phyloP scores from a whole-genome alignment of 1,284 basidiomycete species.

The Marasmius sp. region DNA sequence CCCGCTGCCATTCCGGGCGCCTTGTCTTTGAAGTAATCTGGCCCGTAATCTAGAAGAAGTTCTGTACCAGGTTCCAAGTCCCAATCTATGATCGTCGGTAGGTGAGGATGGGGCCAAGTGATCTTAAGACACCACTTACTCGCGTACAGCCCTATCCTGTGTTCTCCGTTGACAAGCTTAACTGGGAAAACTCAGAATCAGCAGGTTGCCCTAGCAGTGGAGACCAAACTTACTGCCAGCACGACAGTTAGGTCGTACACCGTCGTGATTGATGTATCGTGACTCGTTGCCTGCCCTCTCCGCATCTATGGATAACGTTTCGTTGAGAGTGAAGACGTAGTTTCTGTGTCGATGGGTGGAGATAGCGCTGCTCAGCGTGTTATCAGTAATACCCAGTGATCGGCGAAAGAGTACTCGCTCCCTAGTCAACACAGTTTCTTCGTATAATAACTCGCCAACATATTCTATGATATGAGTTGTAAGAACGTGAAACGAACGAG shows the following conservation, averaged over 20 bases:
- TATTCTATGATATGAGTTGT: slow-evolving; percentile 36
- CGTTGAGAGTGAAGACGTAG: slow-evolving; percentile 57
- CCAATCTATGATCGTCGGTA: slow-evolving; percentile 19
- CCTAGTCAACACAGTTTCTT: slow-evolving; percentile 27
- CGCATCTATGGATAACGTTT: slow-evolving; percentile 45
- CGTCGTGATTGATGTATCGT: slow-evolving; percentile 59
- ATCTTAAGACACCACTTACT: slow-evolving; percentile 31
- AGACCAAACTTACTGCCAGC: slow-evolving; percentile 38
- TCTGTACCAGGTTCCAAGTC: slow-evolving; percentile 39
- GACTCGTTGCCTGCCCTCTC: slow-evolving; percentile 53
- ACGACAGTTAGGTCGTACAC: slow-evolving; percentile 37
- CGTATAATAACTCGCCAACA: slow-evolving; percentile 38
- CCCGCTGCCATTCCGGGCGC: not conserved
- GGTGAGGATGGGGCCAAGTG: slow-evolving; percentile 2
- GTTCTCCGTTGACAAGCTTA: slow-evolving; percentile 55
- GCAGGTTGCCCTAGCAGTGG: not conserved
- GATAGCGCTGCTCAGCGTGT: slow-evolving; percentile 25
- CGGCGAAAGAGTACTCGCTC: slow-evolving; percentile 34
- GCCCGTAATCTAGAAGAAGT: slow-evolving; percentile 53
- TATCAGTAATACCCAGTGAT: not conserved
- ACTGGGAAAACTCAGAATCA: slow-evolving; percentile 33
- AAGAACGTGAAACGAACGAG: not conserved
- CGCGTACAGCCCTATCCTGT: slow-evolving; percentile 57
- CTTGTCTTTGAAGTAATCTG: slow-evolving; percentile 35
- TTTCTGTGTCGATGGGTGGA: slow-evolving; percentile 44